Base-by-base conservation (phyloP, 2,329 filamentous ascomycete species). In the Alternaria solani region DNA sequence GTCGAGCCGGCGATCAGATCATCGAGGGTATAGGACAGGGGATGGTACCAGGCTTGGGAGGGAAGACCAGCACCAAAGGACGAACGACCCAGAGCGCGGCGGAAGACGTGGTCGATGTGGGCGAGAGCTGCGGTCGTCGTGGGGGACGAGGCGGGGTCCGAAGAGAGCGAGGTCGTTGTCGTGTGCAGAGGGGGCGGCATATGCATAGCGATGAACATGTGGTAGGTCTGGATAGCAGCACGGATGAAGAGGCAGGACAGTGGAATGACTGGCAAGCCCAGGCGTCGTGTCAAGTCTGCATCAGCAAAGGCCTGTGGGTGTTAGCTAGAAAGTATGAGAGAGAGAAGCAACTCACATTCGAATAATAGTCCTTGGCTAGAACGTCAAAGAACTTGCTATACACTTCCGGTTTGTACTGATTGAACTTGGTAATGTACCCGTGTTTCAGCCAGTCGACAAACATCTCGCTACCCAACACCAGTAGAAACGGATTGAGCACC, bases 341-440 rank as follows among this genome's bases (percentile, higher is more conserved):
- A 3, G 14, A 9, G 14, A 3, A 20, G 16, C 7, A 11, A 26
- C 88, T 79, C 75, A 91, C 90, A 75, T 97, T 94, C 1, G 93
- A 94, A 76, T 99, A 99, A 80, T 99, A 99, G 77, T 99, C 95
- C 78, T 98, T 98, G 67, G 93, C 94, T 7, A 99, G 82, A 5
- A 99, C 92, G 74, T 99, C 96, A 16, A 98, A 86, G 75, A 95
- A 97, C 25, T 93, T 88, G 53, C 88, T 87, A 77, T 99, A 99
- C 57, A 99, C 91, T 7, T 87, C 88, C 3, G 95, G 95, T 65
- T 95, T 94, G 68, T 94, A 93, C 70, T 96, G 97, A 83, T 99
- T 99, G 82, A 99, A 99, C 76, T 99, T 99, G 75, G 90, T 94
- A 76, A 99, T 96, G 76, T 98, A 99, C 23, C 93, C 93, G 75